Percentiles rank a stretch among this genome's conserved stretches.
phyloP scores from a whole-genome alignment of 2,329 filamentous ascomycete species.

The Meredithiella fracta region DNA sequence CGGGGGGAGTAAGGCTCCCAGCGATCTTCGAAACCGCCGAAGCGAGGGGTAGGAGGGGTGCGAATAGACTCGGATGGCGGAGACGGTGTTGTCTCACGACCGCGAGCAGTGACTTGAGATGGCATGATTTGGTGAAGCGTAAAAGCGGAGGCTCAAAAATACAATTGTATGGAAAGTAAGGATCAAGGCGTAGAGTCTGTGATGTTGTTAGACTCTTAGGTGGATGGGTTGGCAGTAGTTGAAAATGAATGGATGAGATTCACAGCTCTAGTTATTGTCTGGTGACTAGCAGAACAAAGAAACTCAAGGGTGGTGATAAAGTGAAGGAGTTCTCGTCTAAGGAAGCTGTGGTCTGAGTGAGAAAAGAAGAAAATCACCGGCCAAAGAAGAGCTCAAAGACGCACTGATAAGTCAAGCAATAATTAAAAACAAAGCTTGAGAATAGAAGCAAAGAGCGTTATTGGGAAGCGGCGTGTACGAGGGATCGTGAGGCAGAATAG shows the following conservation, averaged over 20 bases:
- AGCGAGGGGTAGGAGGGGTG: conserved; percentile 48
- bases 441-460: not conserved
- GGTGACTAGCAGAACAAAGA: not conserved
- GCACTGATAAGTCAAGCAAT: too few relatives aligned
- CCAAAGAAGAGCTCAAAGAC: not conserved
- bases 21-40: conserved; percentile 38
- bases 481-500: not conserved
- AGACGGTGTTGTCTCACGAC: conserved; percentile 39
- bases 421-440: too few relatives aligned
- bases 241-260: conserved; percentile 8
- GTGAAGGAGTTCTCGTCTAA: not conserved
- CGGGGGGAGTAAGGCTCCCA: conserved; percentile 60
- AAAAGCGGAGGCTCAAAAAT: too few relatives aligned
- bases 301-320: too few relatives aligned
- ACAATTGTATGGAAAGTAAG: too few relatives aligned
- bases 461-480: not conserved
- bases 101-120: conserved; percentile 15
- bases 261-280: not conserved
- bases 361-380: not conserved
- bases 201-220: too few relatives aligned
- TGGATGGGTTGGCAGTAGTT: too few relatives aligned
- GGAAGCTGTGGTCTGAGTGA: not conserved
- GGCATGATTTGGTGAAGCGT: conserved; percentile 20
- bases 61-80: conserved; percentile 34
- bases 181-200: too few relatives aligned